phyloP scores from a whole-genome alignment of 257 asterid genomes.

The Rubia yunnanensis region DNA sequence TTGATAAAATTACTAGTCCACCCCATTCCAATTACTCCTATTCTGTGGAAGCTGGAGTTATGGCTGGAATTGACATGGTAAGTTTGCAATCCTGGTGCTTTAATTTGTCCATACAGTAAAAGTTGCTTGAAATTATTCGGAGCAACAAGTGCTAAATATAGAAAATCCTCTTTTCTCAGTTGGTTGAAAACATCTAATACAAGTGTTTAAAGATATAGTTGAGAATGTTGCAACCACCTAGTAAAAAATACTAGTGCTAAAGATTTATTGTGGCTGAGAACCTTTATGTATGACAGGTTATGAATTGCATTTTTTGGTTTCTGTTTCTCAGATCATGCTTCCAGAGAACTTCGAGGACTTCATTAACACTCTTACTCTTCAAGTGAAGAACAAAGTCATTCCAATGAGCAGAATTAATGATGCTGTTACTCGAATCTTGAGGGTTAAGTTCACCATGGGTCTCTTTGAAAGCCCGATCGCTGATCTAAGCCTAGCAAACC shows the following conservation, averaged over 20 bases:
- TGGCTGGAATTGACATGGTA: slow-evolving; percentile 88
- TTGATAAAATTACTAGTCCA: slow-evolving; percentile 66
- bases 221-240: too few relatives aligned
- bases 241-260: too few relatives aligned
- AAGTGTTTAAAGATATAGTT: too few relatives aligned
- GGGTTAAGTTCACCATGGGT: slow-evolving; percentile 37
- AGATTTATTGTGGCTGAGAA: not conserved
- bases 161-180: not conserved
- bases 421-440: slow-evolving; percentile 36
- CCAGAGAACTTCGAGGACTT: slow-evolving; percentile 29
- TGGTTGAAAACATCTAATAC: too few relatives aligned
- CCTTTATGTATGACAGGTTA: not conserved
- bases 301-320: not conserved
- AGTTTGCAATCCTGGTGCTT: slow-evolving; percentile 6
- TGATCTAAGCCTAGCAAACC: slow-evolving; percentile 26
- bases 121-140: not conserved
- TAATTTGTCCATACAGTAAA: slow-evolving; percentile 14
- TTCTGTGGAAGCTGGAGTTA: slow-evolving; percentile 73
- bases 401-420: slow-evolving; percentile 41
- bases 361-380: slow-evolving; percentile 21
- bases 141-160: not conserved
- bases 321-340: slow-evolving; percentile 29
- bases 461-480: slow-evolving; percentile 39
- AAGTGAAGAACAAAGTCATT: slow-evolving; percentile 28
- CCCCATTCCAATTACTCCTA: slow-evolving; percentile 70